Evolutionary conservation across 257 asterid genomes (phyloP), one percentile per base, ranked within the genome.

Genomic region (Orobanche coerulescens): DNA sequence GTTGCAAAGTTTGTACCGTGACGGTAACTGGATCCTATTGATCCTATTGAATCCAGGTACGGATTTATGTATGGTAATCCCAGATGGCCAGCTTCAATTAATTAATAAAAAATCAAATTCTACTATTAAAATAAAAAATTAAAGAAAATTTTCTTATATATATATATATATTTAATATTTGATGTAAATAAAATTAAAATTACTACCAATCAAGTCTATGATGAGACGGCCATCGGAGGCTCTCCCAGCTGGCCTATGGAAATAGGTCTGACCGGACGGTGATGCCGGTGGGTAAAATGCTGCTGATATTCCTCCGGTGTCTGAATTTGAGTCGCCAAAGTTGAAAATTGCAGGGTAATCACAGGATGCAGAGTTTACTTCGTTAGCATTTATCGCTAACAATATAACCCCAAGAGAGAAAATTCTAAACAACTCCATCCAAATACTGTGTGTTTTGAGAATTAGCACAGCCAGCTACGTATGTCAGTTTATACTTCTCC

Each of bases 1-100:
- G 90, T 81, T n/a, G 96, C 94, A 52, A 88, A 88, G 67, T 86
- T 82, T 26, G 94, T 82, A 12, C 95, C 93, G 2, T 73, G 86
- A 37, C 26, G 63, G 67, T 64, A 88, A 34, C 62, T 74, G 57
- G 82, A 61, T 8, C 54, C 54, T 8, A 48, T 48, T 28, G 58
- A 51, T 59, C 83, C 88, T 12, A 88, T 37, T 10, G 95, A 72
- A 71, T 88, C 88, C 79, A 85, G 66, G 60, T 83, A 86, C 4
- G 95, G 72, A 49, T 88, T 81, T 70, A 83, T 30, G 58, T 65
- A 77, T 2, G 88, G 94, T 16, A 84, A 12, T 34, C 85, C 79
- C 65, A 87, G 28, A 20, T 80, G 69, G 0, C 62, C 81, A 43
- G 87, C 95, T 87, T 65, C 77, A 71, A 6, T n/a, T n/a, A 26